These are phyloP conservation scores for Silene conica DNA, from an alignment of 148 eudicot species.

Conservation along the genomic window DNA sequence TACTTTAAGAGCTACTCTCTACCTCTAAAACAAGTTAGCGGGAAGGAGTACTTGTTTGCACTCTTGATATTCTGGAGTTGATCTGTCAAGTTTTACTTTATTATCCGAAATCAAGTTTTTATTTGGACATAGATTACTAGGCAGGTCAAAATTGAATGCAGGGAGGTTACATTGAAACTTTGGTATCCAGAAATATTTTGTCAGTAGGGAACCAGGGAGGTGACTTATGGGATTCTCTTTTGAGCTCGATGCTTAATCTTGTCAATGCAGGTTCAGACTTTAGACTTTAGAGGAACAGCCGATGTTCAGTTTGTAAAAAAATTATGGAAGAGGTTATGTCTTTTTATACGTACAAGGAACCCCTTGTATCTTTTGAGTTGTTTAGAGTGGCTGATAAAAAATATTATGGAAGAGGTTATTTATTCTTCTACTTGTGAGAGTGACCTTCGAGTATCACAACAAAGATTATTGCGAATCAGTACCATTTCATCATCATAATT, in stretches of 20 bases:
- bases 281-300: not conserved
- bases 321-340: no score
- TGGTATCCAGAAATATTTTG: not conserved
- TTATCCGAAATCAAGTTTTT: not conserved
- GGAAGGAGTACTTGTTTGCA: not conserved
- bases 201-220: not conserved
- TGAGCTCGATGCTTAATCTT: not conserved
- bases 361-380: not conserved
- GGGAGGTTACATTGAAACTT: not conserved
- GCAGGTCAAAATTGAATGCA: not conserved
- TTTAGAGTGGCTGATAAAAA: not conserved
- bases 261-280: not conserved
- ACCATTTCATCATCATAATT: not conserved
- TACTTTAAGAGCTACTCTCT: not conserved
- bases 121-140: not conserved
- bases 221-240: not conserved
- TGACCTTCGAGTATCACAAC: constrained; percentile 1
- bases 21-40: not conserved
- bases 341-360: not conserved
- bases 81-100: not conserved
- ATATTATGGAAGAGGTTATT: not conserved
- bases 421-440: not conserved
- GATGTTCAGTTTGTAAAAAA: no score
- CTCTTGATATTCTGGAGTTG: not conserved
- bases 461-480: not conserved